Conservation (phyloP, 441 rosid species). For the Macaranga tanarius region DNA sequence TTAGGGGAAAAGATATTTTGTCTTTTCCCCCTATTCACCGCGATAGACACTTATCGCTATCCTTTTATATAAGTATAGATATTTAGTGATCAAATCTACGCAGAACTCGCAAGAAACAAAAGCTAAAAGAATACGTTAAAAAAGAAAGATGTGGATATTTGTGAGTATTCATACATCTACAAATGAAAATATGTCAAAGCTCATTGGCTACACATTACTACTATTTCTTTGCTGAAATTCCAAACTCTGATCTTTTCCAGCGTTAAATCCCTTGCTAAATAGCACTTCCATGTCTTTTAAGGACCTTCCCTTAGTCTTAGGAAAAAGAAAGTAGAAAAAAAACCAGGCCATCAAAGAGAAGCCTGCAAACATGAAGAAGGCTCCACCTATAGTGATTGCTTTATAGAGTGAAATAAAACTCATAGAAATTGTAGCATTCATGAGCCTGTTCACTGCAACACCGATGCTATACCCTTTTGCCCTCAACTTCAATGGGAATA, state of each 20-base stretch:
- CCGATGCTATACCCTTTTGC: conserved; percentile 77
- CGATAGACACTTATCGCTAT: too few relatives aligned
- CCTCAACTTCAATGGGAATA: conserved; percentile 68
- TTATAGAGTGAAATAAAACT: conserved; percentile 57
- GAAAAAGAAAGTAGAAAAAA: conserved; percentile 62
- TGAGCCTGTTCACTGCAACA: conserved; percentile 72
- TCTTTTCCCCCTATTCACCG: too few relatives aligned
- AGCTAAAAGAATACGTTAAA: too few relatives aligned
- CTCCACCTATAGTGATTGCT: conserved; percentile 80
- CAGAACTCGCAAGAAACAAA: too few relatives aligned
- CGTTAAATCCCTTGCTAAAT: conserved; percentile 36
- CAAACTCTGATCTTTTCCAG: neutral
- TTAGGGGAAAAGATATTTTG: too few relatives aligned
- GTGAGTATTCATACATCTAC: too few relatives aligned
- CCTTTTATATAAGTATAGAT: too few relatives aligned
- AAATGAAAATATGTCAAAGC: too few relatives aligned
- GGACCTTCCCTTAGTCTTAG: conserved; percentile 74
- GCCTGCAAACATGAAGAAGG: conserved; percentile 75
- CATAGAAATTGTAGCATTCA: conserved; percentile 75
- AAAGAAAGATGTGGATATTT: too few relatives aligned
- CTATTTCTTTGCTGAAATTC: too few relatives aligned
- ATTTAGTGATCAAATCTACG: too few relatives aligned
- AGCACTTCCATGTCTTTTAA: conserved; percentile 76
- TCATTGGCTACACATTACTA: too few relatives aligned
- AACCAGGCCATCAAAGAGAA: conserved; percentile 49